Evolutionary conservation across 345 rosid genomes (phyloP), one percentile per base, ranked within the genome.

Genomic region (Bruguiera sexangula): DNA sequence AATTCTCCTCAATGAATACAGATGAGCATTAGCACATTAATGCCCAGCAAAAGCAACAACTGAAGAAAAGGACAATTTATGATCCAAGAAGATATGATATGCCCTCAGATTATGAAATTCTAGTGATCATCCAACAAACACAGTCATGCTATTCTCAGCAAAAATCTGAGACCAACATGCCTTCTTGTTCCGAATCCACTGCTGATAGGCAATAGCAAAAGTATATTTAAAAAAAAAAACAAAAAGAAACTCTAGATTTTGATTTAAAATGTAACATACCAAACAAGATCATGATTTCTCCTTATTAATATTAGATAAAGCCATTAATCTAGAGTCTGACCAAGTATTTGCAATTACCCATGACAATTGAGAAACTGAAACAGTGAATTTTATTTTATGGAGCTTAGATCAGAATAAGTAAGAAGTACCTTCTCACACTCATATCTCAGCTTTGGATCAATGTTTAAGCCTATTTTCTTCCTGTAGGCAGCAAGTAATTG

Each of bases 371-470:
- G 50, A 43, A 43, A 43, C 50, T 43, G 16, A 43, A 43, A 13
- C 13, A 18, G 18, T 13, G 18, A 43, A 13, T 43, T 43, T 43
- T 43, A 18, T 13, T 43, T 13, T 0, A 43, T 43, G 50, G 18
- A 43, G 16, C 18, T 43, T 15, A 3, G 3, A 13, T 3, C 5
- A 56, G 30, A 56, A 56, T 56, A 21, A 21, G 60, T 22, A 18
- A 21, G 30, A 56, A 56, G 18, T 56, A 90, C 96, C 96, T 89
- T 72, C 79, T 93, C 91, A 78, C 97, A 91, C 72, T 89, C 92
- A 29, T 80, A 78, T 82, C 87, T 87, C 65, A 91, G 77, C 86
- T 85, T 71, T 36, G 94, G 86, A 82, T 91, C 97, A 68, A 93
- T 64, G 60, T 61, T 83, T 63, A 87, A 78, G 74, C 94, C 98